A percentile compares a stretch with the other conserved stretches of the same genome.
Conservation (phyloP, 495 filamentous ascomycete genomes). For the Daldinia loculata region DNA sequence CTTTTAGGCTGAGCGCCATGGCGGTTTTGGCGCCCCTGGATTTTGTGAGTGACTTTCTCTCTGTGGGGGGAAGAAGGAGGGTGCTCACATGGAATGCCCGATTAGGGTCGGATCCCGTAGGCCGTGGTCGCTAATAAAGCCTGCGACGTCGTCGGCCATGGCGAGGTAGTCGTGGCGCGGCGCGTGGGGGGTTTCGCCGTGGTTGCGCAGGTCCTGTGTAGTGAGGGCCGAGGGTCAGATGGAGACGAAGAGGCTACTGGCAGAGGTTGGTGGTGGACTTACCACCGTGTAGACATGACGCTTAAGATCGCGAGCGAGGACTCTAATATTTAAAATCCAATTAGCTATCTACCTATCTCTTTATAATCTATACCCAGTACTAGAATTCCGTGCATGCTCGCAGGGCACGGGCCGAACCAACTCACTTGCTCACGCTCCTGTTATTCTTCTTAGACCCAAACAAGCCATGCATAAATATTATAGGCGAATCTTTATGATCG, state of each 20-base stretch:
- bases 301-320: conserved; percentile 80
- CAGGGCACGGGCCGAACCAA: conserved; percentile 1
- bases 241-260: neutral
- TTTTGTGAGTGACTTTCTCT: neutral
- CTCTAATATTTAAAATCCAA: conserved; percentile 60
- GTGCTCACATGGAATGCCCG: conserved; percentile 89
- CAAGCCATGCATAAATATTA: conserved; percentile 91
- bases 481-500: conserved; percentile 64
- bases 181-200: conserved; percentile 87
- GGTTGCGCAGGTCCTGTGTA: conserved; percentile 88
- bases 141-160: conserved; percentile 87
- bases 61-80: neutral
- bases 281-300: conserved; percentile 86
- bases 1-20: conserved; percentile 82
- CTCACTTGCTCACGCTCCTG: conserved; percentile 94
- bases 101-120: conserved; percentile 78
- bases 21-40: conserved; percentile 90
- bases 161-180: conserved; percentile 79
- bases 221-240: conserved; percentile 16
- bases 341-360: neutral
- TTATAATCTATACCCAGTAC: neutral
- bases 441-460: conserved; percentile 98
- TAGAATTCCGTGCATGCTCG: neutral
- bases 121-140: conserved; percentile 79
- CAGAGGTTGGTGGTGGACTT: conserved; percentile 42